Evolutionary conservation across 495 filamentous ascomycete genomes (phyloP), one percentile per base, ranked within the genome.

Genomic region (Monascus purpureus): DNA sequence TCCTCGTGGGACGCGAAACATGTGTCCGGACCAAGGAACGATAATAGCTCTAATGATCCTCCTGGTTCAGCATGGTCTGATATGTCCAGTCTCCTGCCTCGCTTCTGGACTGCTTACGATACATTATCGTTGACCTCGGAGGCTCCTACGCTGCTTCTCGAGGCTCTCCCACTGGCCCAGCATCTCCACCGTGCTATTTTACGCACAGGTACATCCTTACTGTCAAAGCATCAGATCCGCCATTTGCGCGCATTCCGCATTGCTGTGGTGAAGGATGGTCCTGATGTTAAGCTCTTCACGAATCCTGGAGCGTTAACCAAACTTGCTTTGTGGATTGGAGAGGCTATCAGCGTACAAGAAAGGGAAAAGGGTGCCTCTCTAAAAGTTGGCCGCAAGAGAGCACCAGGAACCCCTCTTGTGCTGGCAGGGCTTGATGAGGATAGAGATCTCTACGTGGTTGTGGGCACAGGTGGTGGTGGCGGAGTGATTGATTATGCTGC

Each of bases 91-190:
- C 46, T 66, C 23, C 50, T 61, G 8, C 58, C 61, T 27, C 72
- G 90, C 33, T 97, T 96, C 50, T 96, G 83, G 82, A 75, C 78
- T 31, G 88, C 88, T 15, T 95, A 93, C 47, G 88, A 97, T 61
- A 82, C 88, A 1, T 68, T 96, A 8, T 53, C 45, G 12, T 38
- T 58, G 19, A 60, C 50, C 2, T 65, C 61, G 3, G 59, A 65
- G 28, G 61, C 53, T 1, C 59, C 56, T 14, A 56, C 52, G 17
- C 43, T 55, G 26, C 48, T 62, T 12, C 38, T 92, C 38, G 79
- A 85, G 41, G 66, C 77, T n/a, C 70, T 97, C 17, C 79, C 83
- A 7, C 80, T 77, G 2, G 90, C 90, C 7, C 82, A 93, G 49
- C 72, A 80, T 47, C 77, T 97, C 8, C 82, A 93, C 52, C 77